phyloP scores from a whole-genome alignment of 495 filamentous ascomycete genomes.

The Aspergillus nanangensis region DNA sequence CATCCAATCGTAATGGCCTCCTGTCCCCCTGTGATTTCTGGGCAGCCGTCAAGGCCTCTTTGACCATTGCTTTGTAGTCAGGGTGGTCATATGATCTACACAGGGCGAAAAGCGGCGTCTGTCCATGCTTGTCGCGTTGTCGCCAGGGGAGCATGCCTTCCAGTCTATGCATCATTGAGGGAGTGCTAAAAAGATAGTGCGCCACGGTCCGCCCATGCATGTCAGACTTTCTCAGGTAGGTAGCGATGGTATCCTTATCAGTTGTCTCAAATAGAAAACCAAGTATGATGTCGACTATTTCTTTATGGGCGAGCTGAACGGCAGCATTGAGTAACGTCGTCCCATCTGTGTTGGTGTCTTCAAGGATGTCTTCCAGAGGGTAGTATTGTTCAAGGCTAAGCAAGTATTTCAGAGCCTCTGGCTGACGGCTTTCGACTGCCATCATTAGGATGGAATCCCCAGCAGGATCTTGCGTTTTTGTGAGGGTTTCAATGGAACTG shows the following conservation, averaged over 20 bases:
- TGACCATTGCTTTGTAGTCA: slow-evolving; percentile 81
- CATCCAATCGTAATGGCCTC: slow-evolving; percentile 79
- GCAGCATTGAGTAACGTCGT: slow-evolving; percentile 90
- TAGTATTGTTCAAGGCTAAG: slow-evolving; percentile 72
- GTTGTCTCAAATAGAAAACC: slow-evolving; percentile 55
- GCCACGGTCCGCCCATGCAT: slow-evolving; percentile 80
- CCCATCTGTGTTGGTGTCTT: slow-evolving; percentile 82
- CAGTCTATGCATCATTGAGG: slow-evolving; percentile 68
- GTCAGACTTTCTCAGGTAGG: slow-evolving; percentile 74
- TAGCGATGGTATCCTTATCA: slow-evolving; percentile 46
- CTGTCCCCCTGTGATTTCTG: slow-evolving; percentile 70
- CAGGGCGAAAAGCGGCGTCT: slow-evolving; percentile 91
- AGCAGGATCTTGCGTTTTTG: slow-evolving; percentile 72
- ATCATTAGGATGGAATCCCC: slow-evolving; percentile 95
- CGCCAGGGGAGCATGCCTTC: slow-evolving; percentile 81
- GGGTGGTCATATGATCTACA: slow-evolving; percentile 94
- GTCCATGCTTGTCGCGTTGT: slow-evolving; percentile 89
- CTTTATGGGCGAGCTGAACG: slow-evolving; percentile 77
- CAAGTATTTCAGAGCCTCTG: slow-evolving; percentile 69
- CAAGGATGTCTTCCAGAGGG: slow-evolving; percentile 60
- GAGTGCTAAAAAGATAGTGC: slow-evolving; percentile 95
- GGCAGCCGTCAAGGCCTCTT: slow-evolving; percentile 69
- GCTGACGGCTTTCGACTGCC: slow-evolving; percentile 76
- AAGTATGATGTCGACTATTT: slow-evolving; percentile 71
- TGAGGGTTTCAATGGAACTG: slow-evolving; percentile 74